Base-by-base conservation (phyloP, 164 flowering plant species). In the Kingdonia uniflora region DNA sequence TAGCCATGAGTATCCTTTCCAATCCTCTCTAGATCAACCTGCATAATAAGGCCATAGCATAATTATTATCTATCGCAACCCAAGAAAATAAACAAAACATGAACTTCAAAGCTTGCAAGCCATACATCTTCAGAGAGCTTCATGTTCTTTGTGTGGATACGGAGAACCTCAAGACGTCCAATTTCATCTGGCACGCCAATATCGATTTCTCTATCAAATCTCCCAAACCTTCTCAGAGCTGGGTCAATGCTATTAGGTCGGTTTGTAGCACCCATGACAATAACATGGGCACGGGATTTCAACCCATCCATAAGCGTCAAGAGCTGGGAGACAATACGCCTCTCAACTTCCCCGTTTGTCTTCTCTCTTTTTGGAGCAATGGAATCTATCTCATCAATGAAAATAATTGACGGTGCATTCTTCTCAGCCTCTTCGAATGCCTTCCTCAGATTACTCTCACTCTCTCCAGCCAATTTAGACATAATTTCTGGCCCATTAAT, bases 401-500 rank as follows among this genome's bases (percentile, higher is more conserved):
- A 84, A 14, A 84, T 84, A 37, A 84, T 84, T 12, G 92, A 77
- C 0, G 92, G 92, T 16, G 92, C 85, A 66, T 84, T 84, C 65
- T 84, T 83, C 74, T 83, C 90, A 16, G 91, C 91, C 62, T 84
- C 91, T 67, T 79, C 91, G 56, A 84, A 84, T 42, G 87, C 91
- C 65, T 84, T 84, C 61, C 85, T 75, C 14, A 84, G 85, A 62
- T 84, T 84, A 63, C 85, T 84, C 55, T 81, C 91, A 67, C 91
- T 84, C 66, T 84, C 91, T 11, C 91, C 87, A 43, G 91, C 91
- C 76, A 83, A 38, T 54, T 82, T 82, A 42, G 87, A 84, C 91
- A 84, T 84, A 48, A 84, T 84, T 57, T 84, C 87, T 3, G 88
- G 88, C 2, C 92, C 92, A 66, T 84, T 84, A 24, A 79, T 84